A percentile compares a stretch with the other conserved stretches of the same genome.
These are phyloP conservation scores for Fusarium cicatricum DNA, from an alignment of 2,329 filamentous ascomycete species.

Conservation along the genomic window DNA sequence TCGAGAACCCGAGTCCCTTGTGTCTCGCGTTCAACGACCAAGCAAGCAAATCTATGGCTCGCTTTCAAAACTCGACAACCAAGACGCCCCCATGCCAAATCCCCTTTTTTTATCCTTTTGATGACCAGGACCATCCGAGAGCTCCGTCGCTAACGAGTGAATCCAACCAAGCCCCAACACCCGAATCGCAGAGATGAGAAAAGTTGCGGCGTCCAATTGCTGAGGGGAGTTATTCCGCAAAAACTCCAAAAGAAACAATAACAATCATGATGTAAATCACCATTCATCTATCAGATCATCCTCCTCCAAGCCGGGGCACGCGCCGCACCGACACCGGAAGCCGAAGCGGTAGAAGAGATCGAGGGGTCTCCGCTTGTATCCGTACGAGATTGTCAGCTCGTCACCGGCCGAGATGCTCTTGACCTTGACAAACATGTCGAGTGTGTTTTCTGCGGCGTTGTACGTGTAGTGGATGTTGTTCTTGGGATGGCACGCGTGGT, in stretches of 20 bases:
- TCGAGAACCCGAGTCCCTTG: background rate
- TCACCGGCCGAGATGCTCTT: conserved; percentile 51
- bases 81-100: background rate
- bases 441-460: conserved; percentile 43
- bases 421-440: conserved; percentile 52
- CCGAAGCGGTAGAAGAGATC: conserved; percentile 57
- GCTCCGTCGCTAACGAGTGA: background rate
- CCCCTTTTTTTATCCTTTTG: background rate
- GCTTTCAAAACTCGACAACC: background rate
- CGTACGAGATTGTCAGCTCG: conserved; percentile 63
- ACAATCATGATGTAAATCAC: conserved; percentile 4
- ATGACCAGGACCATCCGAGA: background rate
- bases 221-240: background rate
- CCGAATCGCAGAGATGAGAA: background rate
- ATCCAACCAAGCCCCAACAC: background rate
- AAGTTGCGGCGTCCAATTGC: background rate
- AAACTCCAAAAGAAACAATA: too few species aligned
- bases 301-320: conserved; percentile 47
- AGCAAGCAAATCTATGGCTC: too few species aligned
- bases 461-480: conserved; percentile 57
- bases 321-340: conserved; percentile 61
- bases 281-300: conserved; percentile 23
- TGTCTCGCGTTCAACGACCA: too few species aligned
- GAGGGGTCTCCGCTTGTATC: conserved; percentile 43
- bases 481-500: conserved; percentile 60